A percentile compares a stretch with the other conserved stretches of the same genome.
Evolutionary conservation across 257 asterid species (phyloP).

Genomic region (Jasminum sambac): DNA sequence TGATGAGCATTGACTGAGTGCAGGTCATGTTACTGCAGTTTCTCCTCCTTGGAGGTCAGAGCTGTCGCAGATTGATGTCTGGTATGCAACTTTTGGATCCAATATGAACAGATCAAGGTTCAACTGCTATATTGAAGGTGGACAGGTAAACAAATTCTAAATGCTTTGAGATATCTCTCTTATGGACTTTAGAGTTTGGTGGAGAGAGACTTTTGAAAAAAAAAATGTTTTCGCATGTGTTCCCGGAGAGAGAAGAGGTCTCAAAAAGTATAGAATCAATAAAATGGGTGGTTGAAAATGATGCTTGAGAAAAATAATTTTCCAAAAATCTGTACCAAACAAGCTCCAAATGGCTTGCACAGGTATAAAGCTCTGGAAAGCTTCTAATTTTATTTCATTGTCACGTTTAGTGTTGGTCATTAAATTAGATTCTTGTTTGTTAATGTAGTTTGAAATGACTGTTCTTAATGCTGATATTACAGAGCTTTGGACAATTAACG

Average conservation of each 20-base stretch:
- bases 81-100: constrained; percentile 94
- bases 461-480: neutral
- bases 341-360: neutral
- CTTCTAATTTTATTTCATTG: neutral
- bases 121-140: constrained; percentile 84
- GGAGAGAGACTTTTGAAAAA: neutral
- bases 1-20: constrained; percentile 23
- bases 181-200: neutral
- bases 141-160: constrained; percentile 56
- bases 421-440: neutral
- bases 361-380: neutral
- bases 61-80: constrained; percentile 57
- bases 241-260: no score
- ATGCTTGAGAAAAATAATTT: neutral
- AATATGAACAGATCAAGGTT: constrained; percentile 72
- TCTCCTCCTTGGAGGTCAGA: constrained; percentile 67
- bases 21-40: constrained; percentile 40
- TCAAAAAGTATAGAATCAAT: no score
- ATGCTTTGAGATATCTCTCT: constrained; percentile 8
- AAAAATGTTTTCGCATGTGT: no score
- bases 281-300: no score
- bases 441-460: neutral
- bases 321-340: neutral
- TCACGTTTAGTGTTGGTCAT: neutral
- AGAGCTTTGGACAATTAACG: no score